Conservation (phyloP, 768 basidiomycete species). For the Boletus sensibilis region DNA sequence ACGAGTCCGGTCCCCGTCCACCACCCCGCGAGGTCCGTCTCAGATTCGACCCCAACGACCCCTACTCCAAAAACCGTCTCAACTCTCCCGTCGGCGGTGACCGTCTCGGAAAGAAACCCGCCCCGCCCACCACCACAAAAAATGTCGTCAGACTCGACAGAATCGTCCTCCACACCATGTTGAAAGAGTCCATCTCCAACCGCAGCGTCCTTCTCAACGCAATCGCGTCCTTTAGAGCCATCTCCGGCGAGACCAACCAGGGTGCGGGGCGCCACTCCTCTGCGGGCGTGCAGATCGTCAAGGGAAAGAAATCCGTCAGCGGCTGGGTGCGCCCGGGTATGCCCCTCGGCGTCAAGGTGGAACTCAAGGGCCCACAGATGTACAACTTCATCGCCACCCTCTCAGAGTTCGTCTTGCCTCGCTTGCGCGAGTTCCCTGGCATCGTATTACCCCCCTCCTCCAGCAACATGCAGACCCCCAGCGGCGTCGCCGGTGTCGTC, state of each 20-base stretch:
- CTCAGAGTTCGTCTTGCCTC: slow-evolving; percentile 92
- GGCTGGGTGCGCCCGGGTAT: slow-evolving; percentile 84
- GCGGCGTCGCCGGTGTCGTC: slow-evolving; percentile 83
- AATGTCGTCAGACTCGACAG: slow-evolving; percentile 77
- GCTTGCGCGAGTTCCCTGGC: slow-evolving; percentile 87
- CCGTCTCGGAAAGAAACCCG: slow-evolving; percentile 62
- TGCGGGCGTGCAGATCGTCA: slow-evolving; percentile 77
- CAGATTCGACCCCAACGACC: slow-evolving; percentile 72
- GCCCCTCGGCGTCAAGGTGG: slow-evolving; percentile 87
- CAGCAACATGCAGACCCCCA: slow-evolving; percentile 67
- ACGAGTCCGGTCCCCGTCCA: slow-evolving; percentile 57
- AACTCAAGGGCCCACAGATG: slow-evolving; percentile 88
- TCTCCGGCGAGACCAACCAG: slow-evolving; percentile 78
- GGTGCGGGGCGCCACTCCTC: slow-evolving; percentile 70
- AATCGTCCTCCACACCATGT: slow-evolving; percentile 84
- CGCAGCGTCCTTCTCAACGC: slow-evolving; percentile 76
- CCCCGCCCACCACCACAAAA: slow-evolving; percentile 62
- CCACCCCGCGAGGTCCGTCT: slow-evolving; percentile 59
- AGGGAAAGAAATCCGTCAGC: slow-evolving; percentile 62
- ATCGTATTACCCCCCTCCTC: slow-evolving; percentile 74
- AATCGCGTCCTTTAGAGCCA: slow-evolving; percentile 82
- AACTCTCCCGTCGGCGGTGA: slow-evolving; percentile 75
- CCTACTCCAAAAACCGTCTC: slow-evolving; percentile 77
- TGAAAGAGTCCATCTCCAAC: slow-evolving; percentile 73
- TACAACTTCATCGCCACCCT: slow-evolving; percentile 89